A percentile compares a stretch with the other conserved stretches of the same genome.
Conservation (phyloP, 768 basidiomycete species). For the Leccinum imitatum region DNA sequence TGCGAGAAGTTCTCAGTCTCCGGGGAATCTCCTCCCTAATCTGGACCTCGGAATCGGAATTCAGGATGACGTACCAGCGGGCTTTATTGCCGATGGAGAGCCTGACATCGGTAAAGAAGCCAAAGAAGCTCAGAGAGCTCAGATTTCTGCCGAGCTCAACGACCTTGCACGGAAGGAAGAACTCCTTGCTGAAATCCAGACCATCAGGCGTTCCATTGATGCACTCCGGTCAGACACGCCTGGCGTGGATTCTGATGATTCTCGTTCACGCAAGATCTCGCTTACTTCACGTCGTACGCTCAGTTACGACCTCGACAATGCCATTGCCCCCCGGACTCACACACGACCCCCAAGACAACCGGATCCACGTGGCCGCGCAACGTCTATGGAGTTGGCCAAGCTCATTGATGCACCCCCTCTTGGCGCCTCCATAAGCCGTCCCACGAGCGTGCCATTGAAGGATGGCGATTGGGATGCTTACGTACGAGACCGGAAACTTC, state of each 20-base stretch:
- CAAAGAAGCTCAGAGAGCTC: constrained; percentile 34
- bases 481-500: constrained; percentile 77
- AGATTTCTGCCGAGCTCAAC: constrained; percentile 42
- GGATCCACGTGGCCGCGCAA: constrained; percentile 67
- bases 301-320: constrained; percentile 60
- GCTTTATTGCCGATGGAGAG: constrained; percentile 57
- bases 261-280: constrained; percentile 63
- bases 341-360: constrained; percentile 67
- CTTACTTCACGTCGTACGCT: constrained; percentile 66
- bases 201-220: constrained; percentile 77
- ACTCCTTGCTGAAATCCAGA: constrained; percentile 74
- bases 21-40: constrained; percentile 56
- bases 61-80: constrained; percentile 70
- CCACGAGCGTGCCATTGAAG: constrained; percentile 68
- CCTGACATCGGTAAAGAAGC: constrained; percentile 29
- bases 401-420: constrained; percentile 43
- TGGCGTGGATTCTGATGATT: constrained; percentile 44
- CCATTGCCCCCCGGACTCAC: constrained; percentile 53
- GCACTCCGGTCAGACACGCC: constrained; percentile 71
- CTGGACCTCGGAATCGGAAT: constrained; percentile 77
- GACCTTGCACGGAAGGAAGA: constrained; percentile 69
- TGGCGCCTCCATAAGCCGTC: constrained; percentile 60
- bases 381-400: constrained; percentile 68
- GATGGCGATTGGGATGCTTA: constrained; percentile 88
- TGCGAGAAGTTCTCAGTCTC: constrained; percentile 48